Evolutionary conservation across 129 eudicot genomes (phyloP).

Genomic region (Deinandra increscens): DNA sequence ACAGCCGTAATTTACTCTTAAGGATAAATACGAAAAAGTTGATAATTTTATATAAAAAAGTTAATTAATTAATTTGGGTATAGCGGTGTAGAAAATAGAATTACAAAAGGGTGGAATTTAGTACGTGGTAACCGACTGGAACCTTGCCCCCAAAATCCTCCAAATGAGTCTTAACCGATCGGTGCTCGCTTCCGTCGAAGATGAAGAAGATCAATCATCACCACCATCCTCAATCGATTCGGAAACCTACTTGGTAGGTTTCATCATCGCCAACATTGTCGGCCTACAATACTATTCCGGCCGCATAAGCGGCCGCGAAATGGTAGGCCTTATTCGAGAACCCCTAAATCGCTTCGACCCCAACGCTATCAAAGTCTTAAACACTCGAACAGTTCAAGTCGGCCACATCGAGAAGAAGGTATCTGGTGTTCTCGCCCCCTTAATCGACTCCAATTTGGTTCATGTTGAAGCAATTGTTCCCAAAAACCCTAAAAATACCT

Average conservation of each 20-base stretch:
- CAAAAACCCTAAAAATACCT: conserved; percentile 18
- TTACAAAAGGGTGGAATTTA: not conserved
- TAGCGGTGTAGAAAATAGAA: not conserved
- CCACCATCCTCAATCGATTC: conserved; percentile 7
- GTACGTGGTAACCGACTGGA: too few species aligned
- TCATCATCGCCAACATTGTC: conserved; percentile 62
- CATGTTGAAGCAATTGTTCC: conserved; percentile 75
- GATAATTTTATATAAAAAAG: too few species aligned
- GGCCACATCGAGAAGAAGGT: conserved; percentile 62
- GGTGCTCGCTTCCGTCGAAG: not conserved
- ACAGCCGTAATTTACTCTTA: too few species aligned
- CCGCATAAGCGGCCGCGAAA: conserved; percentile 58
- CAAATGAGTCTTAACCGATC: not conserved
- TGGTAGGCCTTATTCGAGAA: conserved; percentile 79
- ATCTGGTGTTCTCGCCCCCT: conserved; percentile 67
- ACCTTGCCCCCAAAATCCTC: not conserved
- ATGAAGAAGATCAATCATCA: not conserved
- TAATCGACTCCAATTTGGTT: conserved; percentile 43
- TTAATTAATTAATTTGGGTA: too few species aligned
- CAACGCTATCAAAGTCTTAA: conserved; percentile 70
- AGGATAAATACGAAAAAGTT: too few species aligned
- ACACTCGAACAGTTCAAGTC: conserved; percentile 54
- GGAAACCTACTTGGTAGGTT: conserved; percentile 70
- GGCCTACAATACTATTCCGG: conserved; percentile 65
- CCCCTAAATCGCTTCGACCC: conserved; percentile 57